Evolutionary conservation across 140 eudicot species (phyloP).

Genomic region (Cichorium intybus): DNA sequence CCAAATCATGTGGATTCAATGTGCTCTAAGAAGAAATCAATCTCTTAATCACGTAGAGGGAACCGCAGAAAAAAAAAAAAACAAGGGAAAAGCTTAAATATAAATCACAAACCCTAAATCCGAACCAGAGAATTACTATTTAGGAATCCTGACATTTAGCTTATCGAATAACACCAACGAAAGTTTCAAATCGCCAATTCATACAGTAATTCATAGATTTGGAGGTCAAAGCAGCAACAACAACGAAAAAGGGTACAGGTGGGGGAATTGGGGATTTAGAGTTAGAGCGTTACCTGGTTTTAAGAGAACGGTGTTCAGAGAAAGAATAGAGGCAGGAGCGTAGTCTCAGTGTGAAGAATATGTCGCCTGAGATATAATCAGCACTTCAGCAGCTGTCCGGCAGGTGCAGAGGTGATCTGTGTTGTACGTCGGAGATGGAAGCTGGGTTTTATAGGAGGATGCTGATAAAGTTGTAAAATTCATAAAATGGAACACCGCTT

Average conservation of each 20-base stretch:
- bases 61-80: neutral
- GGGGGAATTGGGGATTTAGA: slow-evolving; percentile 25
- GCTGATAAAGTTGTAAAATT: neutral
- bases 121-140: slow-evolving; percentile 6
- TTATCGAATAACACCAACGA: neutral
- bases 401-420: slow-evolving; percentile 15
- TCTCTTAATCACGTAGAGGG: neutral
- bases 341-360: neutral
- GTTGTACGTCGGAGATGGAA: slow-evolving; percentile 3
- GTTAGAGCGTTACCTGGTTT: slow-evolving; percentile 15
- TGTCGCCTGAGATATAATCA: slow-evolving; percentile 6
- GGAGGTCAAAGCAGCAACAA: neutral
- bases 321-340: neutral
- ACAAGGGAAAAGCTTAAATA: neutral
- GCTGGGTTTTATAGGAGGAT: neutral
- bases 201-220: no score
- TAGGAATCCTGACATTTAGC: slow-evolving; percentile 10
- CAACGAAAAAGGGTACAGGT: neutral
- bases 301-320: neutral
- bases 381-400: slow-evolving; percentile 30
- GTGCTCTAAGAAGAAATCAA: neutral
- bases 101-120: slow-evolving; percentile 25
- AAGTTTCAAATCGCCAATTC: neutral
- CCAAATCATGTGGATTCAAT: slow-evolving; percentile 7
- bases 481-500: neutral